Conservation (phyloP, 208 protist genomes). For the Trypanosoma brucei region DNA sequence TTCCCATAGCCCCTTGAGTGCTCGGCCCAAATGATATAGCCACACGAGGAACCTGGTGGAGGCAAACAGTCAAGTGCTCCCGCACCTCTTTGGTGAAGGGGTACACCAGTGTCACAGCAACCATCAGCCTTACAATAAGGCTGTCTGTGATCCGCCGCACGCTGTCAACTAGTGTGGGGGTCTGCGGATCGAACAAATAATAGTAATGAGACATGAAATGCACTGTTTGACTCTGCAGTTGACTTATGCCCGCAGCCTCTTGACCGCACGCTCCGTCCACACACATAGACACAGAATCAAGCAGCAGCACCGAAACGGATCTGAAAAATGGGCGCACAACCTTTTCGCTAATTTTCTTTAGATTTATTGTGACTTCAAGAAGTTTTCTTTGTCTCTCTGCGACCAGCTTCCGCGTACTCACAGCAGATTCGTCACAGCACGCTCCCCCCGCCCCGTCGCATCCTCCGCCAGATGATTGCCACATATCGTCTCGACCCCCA, state of each 20-base stretch:
- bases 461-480: constrained; percentile 7
- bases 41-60: constrained; percentile 16
- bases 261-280: constrained; percentile 12
- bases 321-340: constrained; percentile 43
- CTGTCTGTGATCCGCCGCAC: constrained; percentile 20
- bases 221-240: constrained; percentile 28
- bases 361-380: constrained; percentile 24
- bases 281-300: constrained; percentile 29
- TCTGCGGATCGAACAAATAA: constrained; percentile 32
- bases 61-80: constrained; percentile 17
- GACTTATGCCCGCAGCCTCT: constrained; percentile 17
- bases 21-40: constrained; percentile 18
- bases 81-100: constrained; percentile 3
- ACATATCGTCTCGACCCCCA: neutral
- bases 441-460: constrained; percentile 1
- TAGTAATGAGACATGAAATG: constrained; percentile 36
- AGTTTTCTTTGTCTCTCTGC: constrained; percentile 29
- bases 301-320: constrained; percentile 32
- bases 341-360: constrained; percentile 29
- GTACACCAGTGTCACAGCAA: constrained; percentile 5
- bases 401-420: neutral
- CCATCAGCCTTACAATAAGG: constrained; percentile 28
- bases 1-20: constrained; percentile 15
- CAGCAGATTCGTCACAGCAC: neutral
- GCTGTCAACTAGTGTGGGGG: constrained; percentile 18